phyloP scores from a whole-genome alignment of 352 stramenopile species.

The Phytophthora ohioensis region DNA sequence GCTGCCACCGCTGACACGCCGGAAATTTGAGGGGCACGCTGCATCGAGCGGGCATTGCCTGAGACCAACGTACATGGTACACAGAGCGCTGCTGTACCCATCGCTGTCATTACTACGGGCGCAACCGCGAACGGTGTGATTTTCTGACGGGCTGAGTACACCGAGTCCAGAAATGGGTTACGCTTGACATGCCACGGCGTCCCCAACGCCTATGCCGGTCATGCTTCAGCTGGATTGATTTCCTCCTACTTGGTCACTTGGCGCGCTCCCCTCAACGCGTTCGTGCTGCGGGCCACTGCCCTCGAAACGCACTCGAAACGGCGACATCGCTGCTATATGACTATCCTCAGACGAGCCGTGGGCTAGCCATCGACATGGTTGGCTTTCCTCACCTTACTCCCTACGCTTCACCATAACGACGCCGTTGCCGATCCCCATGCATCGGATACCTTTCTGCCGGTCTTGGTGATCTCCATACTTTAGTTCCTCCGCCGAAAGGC shows the following conservation, averaged over 20 bases:
- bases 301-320: conserved; percentile 10
- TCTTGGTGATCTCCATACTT: conserved; percentile 11
- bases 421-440: background rate
- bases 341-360: background rate
- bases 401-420: background rate
- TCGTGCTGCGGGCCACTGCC: background rate
- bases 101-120: background rate
- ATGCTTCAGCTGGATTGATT: conserved; percentile 21
- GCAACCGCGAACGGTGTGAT: background rate
- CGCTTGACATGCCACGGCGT: background rate
- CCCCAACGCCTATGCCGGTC: background rate
- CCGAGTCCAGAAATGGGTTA: conserved; percentile 13
- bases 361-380: background rate
- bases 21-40: conserved; percentile 8
- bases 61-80: background rate
- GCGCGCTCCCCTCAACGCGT: background rate
- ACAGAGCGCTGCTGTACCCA: too few species aligned
- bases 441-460: conserved; percentile 7
- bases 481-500: conserved; percentile 17
- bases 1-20: background rate
- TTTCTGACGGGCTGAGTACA: background rate
- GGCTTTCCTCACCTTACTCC: background rate
- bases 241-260: background rate
- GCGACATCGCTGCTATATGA: background rate
- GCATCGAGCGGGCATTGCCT: background rate